Percentiles rank a stretch among this genome's conserved stretches.
Conservation (phyloP, 2,329 filamentous ascomycete genomes). For the Nannizziopsis arthrosporioides region DNA sequence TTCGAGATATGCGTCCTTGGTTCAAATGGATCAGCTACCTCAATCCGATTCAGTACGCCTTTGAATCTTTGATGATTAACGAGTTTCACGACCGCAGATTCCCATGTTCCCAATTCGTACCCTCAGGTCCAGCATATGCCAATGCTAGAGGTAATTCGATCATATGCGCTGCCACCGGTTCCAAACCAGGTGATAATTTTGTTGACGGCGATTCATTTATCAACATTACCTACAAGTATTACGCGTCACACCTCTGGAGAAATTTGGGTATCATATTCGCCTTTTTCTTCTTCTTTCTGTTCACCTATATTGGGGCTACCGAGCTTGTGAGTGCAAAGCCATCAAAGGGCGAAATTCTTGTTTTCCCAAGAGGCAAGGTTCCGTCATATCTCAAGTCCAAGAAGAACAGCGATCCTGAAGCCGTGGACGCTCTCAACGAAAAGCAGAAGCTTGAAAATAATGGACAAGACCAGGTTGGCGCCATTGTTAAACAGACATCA, state of each 20-base stretch:
- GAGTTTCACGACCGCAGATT: slow-evolving; percentile 64
- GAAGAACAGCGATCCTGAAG: slow-evolving; percentile 13
- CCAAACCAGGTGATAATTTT: slow-evolving; percentile 40
- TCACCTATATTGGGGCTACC: slow-evolving; percentile 27
- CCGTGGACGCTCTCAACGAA: slow-evolving; percentile 2
- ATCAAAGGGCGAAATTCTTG: slow-evolving; percentile 64
- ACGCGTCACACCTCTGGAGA: slow-evolving; percentile 50
- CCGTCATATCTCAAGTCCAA: slow-evolving; percentile 13
- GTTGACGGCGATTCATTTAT: slow-evolving; percentile 53
- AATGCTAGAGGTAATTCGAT: slow-evolving; percentile 21
- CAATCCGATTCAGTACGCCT: slow-evolving; percentile 67
- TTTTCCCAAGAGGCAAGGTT: slow-evolving; percentile 57
- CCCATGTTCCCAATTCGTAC: slow-evolving; percentile 37
- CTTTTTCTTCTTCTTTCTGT: slow-evolving; percentile 39
- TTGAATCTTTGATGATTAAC: slow-evolving; percentile 71
- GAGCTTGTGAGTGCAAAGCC: slow-evolving; percentile 54
- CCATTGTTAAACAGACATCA: slow-evolving; percentile 31
- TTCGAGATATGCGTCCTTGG: slow-evolving; percentile 63
- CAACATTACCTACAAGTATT: slow-evolving; percentile 45
- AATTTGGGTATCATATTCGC: slow-evolving; percentile 59
- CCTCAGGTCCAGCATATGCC: slow-evolving; percentile 31
- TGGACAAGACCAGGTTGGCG: slow-evolving; percentile 23
- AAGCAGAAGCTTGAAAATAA: slow-evolving; percentile 21
- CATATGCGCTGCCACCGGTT: slow-evolving; percentile 49
- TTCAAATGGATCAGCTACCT: slow-evolving; percentile 74